These are phyloP conservation scores for Roridomyces roridus DNA, from an alignment of 768 basidiomycete species.

Conservation along the genomic window DNA sequence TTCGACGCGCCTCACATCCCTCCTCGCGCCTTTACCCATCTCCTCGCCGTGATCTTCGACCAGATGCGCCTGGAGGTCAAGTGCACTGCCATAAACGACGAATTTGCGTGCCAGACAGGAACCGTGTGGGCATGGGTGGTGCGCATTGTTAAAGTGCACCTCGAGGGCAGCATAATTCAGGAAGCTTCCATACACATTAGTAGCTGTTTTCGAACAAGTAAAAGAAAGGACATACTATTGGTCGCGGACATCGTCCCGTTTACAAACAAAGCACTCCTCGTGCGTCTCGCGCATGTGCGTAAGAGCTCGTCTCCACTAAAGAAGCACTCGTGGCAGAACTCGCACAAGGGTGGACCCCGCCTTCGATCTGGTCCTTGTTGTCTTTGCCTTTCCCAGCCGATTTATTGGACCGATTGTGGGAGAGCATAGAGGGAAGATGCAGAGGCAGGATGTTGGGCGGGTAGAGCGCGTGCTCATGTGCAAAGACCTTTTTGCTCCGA, in stretches of 20 bases:
- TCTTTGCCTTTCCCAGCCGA: constrained; percentile 38
- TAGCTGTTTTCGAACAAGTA: not conserved
- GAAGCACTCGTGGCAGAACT: constrained; percentile 92
- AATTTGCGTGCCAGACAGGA: constrained; percentile 88
- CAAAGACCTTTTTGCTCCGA: constrained; percentile 89
- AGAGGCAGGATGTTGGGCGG: constrained; percentile 60
- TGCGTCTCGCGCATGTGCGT: constrained; percentile 92
- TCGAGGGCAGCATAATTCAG: constrained; percentile 80
- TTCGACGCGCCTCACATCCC: constrained; percentile 70
- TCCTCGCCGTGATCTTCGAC: constrained; percentile 82
- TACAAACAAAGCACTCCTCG: constrained; percentile 97
- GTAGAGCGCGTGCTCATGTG: constrained; percentile 93
- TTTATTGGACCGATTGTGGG: constrained; percentile 42
- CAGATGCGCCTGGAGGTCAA: constrained; percentile 93
- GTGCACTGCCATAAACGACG: constrained; percentile 85
- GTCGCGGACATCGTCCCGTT: constrained; percentile 76
- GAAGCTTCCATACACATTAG: constrained; percentile 57
- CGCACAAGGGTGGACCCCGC: constrained; percentile 78
- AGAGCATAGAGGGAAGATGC: constrained; percentile 77
- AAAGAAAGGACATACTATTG: constrained; percentile 73
- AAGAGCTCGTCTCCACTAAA: constrained; percentile 93
- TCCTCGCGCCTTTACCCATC: constrained; percentile 73
- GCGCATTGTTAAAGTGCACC: constrained; percentile 74
- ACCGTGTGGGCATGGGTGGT: constrained; percentile 78
- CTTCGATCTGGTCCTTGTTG: constrained; percentile 68